Evolutionary conservation across 2,329 filamentous ascomycete genomes (phyloP), one percentile per base, ranked within the genome.

Genomic region (Fusarium avenaceum): DNA sequence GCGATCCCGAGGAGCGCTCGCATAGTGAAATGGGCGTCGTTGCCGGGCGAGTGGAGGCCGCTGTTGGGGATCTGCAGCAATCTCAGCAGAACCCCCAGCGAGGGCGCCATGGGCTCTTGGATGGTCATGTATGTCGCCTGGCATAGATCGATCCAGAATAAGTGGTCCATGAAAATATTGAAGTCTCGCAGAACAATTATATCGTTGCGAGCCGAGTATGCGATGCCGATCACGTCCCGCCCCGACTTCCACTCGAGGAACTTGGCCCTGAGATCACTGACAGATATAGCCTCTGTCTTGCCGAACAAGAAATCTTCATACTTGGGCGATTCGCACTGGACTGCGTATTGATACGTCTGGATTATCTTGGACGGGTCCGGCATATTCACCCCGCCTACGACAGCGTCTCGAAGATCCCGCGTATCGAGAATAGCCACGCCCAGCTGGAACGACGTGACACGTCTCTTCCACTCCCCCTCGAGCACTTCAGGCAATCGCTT

Each of bases 1-100:
- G 77, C 73, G 81, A 58, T 11, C 78, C 52, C 79, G 73, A 5
- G 82, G 81, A 4, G 80, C 46, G 3, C 75, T 69, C 11, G 65
- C 24, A 76, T 59, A 10, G 65, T 57, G 30, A 74, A 77, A 51
- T 72, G 66, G 79, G 82, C 79, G 46, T 77, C 74, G 39, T 77
- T 78, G 2, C 74, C 75, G 17, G 70, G 51, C 4, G 32, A 24
- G 19, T 74, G 67, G 3, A 73, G 49, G 17, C 32, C 32, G 14
- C 22, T 14, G 22, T 48, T 15, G 20, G 38, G 45, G 6, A 67
- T 65, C 4, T 17, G 22, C 13, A 65, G 20, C 4, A 7, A 17
- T 4, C 47, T n/a, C 19, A 65, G 32, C n/a, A 65, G 2, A n/a
- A 10, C 5, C 8, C 19, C 15, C 13, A 67, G 59, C 10, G 3